Evolutionary conservation across 192 early-diverging fungal genomes (phyloP).

Genomic region (Oehlia diaphana): DNA sequence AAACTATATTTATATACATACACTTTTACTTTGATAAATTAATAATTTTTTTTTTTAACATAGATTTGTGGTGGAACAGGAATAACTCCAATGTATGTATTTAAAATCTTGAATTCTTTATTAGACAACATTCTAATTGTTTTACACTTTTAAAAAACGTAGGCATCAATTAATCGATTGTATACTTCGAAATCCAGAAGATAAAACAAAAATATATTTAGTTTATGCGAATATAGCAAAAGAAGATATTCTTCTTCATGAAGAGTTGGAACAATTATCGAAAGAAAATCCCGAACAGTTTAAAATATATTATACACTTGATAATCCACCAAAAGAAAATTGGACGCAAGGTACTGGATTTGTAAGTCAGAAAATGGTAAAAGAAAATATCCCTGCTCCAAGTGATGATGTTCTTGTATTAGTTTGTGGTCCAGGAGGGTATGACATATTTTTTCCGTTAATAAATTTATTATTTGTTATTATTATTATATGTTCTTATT

Average conservation of each 20-base stretch:
- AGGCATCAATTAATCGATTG: slow-evolving; percentile 63
- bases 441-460: slow-evolving; percentile 16
- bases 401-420: slow-evolving; percentile 50
- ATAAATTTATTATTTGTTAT: no score
- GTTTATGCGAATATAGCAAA: slow-evolving; percentile 73
- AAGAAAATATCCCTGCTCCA: slow-evolving; percentile 66
- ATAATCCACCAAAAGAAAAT: slow-evolving; percentile 52
- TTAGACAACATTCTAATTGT: background rate
- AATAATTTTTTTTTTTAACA: background rate
- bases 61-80: slow-evolving; percentile 81
- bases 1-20: background rate
- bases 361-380: slow-evolving; percentile 69
- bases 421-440: slow-evolving; percentile 53
- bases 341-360: slow-evolving; percentile 80
- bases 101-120: slow-evolving; percentile 32
- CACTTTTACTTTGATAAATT: background rate
- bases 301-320: slow-evolving; percentile 66
- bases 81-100: slow-evolving; percentile 71
- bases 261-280: slow-evolving; percentile 61
- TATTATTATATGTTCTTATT: no score
- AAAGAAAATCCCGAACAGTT: slow-evolving; percentile 62
- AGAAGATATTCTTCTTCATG: slow-evolving; percentile 66
- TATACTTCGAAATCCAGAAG: slow-evolving; percentile 59
- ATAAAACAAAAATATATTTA: slow-evolving; percentile 71
- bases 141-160: background rate